These are phyloP conservation scores for Allomyces macrogynus DNA, from an alignment of 192 early-diverging fungal species.

Conservation along the genomic window DNA sequence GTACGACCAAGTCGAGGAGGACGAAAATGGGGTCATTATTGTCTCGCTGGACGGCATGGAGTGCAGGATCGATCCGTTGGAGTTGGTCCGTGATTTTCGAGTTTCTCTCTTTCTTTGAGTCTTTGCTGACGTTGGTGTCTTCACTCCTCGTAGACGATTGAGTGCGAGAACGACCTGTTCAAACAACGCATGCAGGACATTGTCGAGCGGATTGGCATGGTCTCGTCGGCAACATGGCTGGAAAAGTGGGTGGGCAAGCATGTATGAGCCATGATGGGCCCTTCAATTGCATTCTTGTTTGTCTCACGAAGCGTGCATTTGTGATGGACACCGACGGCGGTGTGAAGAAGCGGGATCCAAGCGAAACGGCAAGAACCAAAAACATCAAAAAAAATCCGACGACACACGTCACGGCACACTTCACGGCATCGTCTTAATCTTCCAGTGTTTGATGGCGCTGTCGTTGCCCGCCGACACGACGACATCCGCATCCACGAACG, in stretches of 20 bases:
- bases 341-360: too few species aligned
- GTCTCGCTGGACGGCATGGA: background rate
- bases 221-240: background rate
- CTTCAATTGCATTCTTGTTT: too few species aligned
- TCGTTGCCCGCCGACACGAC: conserved; percentile 64
- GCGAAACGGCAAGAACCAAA: too few species aligned
- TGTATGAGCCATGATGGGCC: too few species aligned
- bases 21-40: background rate
- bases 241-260: background rate
- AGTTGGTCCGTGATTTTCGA: background rate
- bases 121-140: background rate
- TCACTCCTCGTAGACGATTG: background rate
- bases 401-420: too few species aligned
- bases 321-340: too few species aligned
- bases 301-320: too few species aligned
- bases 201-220: background rate
- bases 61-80: background rate
- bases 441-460: conserved; percentile 58
- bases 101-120: background rate
- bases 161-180: background rate
- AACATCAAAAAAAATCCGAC: too few species aligned
- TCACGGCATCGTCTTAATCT: conserved; percentile 3
- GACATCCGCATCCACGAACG: conserved; percentile 41
- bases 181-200: background rate
- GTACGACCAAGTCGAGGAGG: background rate